phyloP scores from a whole-genome alignment of 345 rosid genomes.

The Euphorbia tirucalli region DNA sequence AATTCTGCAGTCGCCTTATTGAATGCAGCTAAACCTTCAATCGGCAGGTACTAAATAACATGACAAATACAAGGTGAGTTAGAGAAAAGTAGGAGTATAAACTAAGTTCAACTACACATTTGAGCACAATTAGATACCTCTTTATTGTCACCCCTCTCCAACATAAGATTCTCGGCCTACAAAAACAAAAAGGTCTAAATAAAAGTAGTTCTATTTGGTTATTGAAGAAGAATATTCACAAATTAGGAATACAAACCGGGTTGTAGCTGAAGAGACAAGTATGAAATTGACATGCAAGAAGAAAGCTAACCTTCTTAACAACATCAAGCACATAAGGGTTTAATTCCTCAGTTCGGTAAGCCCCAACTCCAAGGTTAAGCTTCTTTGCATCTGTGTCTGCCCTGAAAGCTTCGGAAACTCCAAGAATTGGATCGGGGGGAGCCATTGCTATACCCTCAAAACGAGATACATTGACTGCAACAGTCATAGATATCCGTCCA shows the following conservation, averaged over 20 bases:
- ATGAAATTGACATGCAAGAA: slow-evolving; percentile 4
- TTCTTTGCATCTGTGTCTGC: slow-evolving; percentile 75
- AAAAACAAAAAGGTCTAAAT: slow-evolving; percentile 12
- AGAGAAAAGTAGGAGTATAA: background rate
- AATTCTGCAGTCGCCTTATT: slow-evolving; percentile 91
- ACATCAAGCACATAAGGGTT: slow-evolving; percentile 94
- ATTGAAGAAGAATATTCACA: slow-evolving; percentile 1
- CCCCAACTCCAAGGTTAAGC: slow-evolving; percentile 99
- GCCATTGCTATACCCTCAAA: slow-evolving; percentile 89
- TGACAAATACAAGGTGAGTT: slow-evolving; percentile 9
- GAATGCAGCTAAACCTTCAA: slow-evolving; percentile 96
- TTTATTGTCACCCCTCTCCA: slow-evolving; percentile 88
- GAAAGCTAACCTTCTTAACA: slow-evolving; percentile 71
- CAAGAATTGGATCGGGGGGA: slow-evolving; percentile 98
- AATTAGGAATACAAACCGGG: background rate
- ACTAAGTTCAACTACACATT: slow-evolving; percentile 2
- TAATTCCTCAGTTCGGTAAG: slow-evolving; percentile 89
- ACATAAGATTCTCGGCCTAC: slow-evolving; percentile 86
- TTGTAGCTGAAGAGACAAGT: slow-evolving; percentile 3
- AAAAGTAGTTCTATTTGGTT: slow-evolving; percentile 3
- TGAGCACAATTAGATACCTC: slow-evolving; percentile 56
- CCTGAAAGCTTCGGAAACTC: slow-evolving; percentile 91
- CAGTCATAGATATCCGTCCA: slow-evolving; percentile 63
- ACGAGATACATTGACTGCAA: slow-evolving; percentile 65
- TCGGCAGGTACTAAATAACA: slow-evolving; percentile 81